Base-by-base conservation (phyloP, 164 flowering plant species). In the Annona squamosa region DNA sequence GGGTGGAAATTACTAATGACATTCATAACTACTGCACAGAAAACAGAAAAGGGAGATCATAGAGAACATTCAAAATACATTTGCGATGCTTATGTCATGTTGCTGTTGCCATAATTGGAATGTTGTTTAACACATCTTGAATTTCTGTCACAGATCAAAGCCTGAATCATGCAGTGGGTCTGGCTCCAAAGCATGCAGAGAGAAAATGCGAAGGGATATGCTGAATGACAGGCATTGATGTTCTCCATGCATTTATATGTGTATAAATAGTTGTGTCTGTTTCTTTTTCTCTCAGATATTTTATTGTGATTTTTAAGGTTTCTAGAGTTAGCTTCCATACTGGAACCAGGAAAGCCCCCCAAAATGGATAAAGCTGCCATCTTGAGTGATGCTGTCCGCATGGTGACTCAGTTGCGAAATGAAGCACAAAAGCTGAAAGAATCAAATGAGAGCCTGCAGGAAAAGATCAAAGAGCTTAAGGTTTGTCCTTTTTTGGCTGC, bases 341-440 rank as follows among this genome's bases (percentile, higher is more conserved):
- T 94, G 76, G 97, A 92, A 74, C 99, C 97, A 77, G 98, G 93
- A 77, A 87, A 88, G 80, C 90, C 90, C 71, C 93, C 94, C 17
- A 93, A 93, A 77, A 84, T 90, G 43, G 97, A 94, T 83, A 94
- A 94, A 84, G 77, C 91, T 72, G 92, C 91, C 46, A 86, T 94
- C 61, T 77, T 94, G 84, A 74, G 84, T 83, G 99, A 94, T 82
- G 98, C 98, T 72, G 88, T 87, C 72, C 89, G 92, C 56, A 83
- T 91, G 89, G 91, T 94, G 72, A 84, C 86, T 74, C 97, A 92
- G 76, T 80, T 92, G 65, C 81, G 92, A 4, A 78, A 83, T 75
- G 97, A 95, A 80, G 81, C 96, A 47, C 87, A 91, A 75, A 90
- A 91, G 81, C 74, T 90, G 82, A 92, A 89, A 82, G 96, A 90